Percentiles rank a stretch among this genome's conserved stretches.
These are phyloP conservation scores for Trichoderma asperelloides DNA, from an alignment of 495 filamentous ascomycete genomes.

Conservation along the genomic window DNA sequence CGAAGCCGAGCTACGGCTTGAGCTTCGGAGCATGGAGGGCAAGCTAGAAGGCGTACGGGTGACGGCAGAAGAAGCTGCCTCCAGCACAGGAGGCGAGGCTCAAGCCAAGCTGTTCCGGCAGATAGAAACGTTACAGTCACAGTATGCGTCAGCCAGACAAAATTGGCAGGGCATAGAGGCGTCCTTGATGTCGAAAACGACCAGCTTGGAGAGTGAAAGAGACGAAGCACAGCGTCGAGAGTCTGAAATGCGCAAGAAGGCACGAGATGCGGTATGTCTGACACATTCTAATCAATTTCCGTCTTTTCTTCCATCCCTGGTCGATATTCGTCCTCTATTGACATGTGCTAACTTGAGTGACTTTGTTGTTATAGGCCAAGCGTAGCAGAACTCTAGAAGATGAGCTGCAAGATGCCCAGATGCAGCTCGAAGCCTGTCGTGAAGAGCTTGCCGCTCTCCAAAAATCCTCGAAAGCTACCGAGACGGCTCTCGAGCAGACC, in stretches of 20 bases:
- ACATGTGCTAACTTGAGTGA: not conserved
- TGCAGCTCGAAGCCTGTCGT: constrained; percentile 46
- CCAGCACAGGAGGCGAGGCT: constrained; percentile 68
- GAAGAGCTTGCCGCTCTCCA: constrained; percentile 56
- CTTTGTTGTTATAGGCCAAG: constrained; percentile 43
- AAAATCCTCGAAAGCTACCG: constrained; percentile 53
- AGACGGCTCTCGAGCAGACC: constrained; percentile 50
- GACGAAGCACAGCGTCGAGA: constrained; percentile 81
- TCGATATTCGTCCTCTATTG: not conserved
- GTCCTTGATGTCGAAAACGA: constrained; percentile 63
- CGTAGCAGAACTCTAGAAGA: constrained; percentile 73
- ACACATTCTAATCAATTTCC: not conserved
- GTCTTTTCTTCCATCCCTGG: not conserved
- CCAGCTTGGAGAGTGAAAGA: constrained; percentile 75
- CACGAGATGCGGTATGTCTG: constrained; percentile 66
- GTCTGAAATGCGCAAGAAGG: constrained; percentile 73
- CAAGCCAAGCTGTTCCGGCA: constrained; percentile 88
- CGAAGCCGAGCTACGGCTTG: constrained; percentile 74
- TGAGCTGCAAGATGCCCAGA: constrained; percentile 63
- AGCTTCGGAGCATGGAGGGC: constrained; percentile 76
- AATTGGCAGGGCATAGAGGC: constrained; percentile 97
- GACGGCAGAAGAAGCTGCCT: constrained; percentile 83
- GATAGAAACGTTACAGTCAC: constrained; percentile 90
- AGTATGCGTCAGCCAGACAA: constrained; percentile 87
- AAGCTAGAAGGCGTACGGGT: constrained; percentile 82